Evolutionary conservation across 75 land plant genomes (phyloP).

Genomic region (Adiantum capillusveneris): DNA sequence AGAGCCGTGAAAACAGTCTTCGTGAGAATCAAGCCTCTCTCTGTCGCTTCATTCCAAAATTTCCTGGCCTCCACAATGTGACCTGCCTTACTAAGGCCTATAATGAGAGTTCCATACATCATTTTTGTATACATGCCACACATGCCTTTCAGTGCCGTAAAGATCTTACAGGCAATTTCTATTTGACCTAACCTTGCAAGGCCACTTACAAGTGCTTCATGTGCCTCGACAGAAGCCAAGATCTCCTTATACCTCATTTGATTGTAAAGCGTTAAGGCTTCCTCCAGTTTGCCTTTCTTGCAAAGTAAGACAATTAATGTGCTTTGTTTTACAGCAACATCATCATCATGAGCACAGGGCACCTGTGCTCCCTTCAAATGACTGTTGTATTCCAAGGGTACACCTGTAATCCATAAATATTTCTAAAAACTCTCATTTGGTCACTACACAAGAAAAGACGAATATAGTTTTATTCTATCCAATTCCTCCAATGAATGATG

Average conservation of each 20-base stretch:
- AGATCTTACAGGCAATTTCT: neutral
- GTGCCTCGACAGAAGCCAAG: neutral
- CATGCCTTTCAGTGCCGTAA: neutral
- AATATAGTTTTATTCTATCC: too few relatives aligned
- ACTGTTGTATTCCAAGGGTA: too few relatives aligned
- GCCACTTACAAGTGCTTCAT: conserved; percentile 24
- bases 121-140: neutral
- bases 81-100: neutral
- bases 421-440: too few relatives aligned
- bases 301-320: conserved; percentile 13
- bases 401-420: too few relatives aligned
- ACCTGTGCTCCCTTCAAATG: too few relatives aligned
- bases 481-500: too few relatives aligned
- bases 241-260: conserved; percentile 44
- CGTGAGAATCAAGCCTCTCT: conserved; percentile 35
- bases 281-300: conserved; percentile 50
- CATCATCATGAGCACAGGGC: too few relatives aligned
- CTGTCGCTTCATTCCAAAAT: conserved; percentile 43
- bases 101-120: neutral
- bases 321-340: too few relatives aligned
- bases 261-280: conserved; percentile 24
- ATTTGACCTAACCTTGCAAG: conserved; percentile 36
- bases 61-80: conserved; percentile 33
- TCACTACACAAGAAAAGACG: too few relatives aligned
- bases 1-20: conserved; percentile 68